Conservation (phyloP, 345 rosid genomes). For the Brassica cretica region DNA sequence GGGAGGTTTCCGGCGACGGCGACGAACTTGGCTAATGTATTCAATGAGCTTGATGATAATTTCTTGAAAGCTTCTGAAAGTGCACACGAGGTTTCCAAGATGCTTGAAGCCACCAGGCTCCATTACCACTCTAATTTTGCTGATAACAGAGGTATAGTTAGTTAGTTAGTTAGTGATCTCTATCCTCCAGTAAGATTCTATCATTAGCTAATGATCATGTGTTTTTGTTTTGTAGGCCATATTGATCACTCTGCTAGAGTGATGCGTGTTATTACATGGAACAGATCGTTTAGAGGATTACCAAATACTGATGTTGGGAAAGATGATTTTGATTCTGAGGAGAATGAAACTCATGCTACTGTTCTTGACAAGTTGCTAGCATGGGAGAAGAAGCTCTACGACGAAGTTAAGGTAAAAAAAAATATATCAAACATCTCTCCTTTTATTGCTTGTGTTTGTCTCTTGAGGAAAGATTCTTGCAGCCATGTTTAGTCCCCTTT, state of each 20-base stretch:
- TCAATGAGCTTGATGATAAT: conserved; percentile 75
- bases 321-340: conserved; percentile 79
- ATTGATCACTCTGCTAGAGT: conserved; percentile 92
- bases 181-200: not conserved
- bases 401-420: conserved; percentile 86
- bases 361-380: conserved; percentile 95
- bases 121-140: conserved; percentile 99
- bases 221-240: conserved; percentile 56
- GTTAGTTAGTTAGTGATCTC: not conserved
- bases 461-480: not conserved
- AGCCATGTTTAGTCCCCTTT: conserved; percentile 11
- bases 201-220: not conserved
- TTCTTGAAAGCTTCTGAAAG: conserved; percentile 89
- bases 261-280: conserved; percentile 98
- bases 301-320: conserved; percentile 54
- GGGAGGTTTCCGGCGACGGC: conserved; percentile 32
- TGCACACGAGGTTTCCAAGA: conserved; percentile 89
- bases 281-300: conserved; percentile 73
- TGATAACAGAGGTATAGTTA: conserved; percentile 71
- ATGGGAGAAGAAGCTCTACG: conserved; percentile 97
- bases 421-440: not conserved
- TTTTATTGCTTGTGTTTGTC: not conserved
- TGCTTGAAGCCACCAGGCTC: conserved; percentile 90
- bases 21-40: conserved; percentile 52
- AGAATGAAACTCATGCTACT: conserved; percentile 91